Evolutionary conservation across 2,329 filamentous ascomycete species (phyloP).

Genomic region (Penicillium thymicola): DNA sequence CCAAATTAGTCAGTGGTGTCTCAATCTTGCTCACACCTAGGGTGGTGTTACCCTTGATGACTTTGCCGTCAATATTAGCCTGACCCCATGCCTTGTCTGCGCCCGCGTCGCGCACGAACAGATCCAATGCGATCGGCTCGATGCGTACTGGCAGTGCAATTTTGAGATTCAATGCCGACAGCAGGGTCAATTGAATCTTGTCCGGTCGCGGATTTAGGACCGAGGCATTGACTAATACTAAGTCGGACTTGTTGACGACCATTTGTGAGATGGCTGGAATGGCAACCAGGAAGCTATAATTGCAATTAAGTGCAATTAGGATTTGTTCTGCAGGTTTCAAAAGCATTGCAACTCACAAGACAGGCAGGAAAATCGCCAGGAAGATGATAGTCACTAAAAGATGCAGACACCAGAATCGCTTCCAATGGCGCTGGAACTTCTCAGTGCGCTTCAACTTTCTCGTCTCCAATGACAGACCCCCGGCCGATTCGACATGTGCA

Average conservation of each 20-base stretch:
- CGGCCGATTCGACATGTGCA: conserved; percentile 28
- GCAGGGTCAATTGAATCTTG: conserved; percentile 33
- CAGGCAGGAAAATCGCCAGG: conserved; percentile 39
- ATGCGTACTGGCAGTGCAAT: conserved; percentile 36
- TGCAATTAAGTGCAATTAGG: neutral
- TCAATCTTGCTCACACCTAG: conserved; percentile 22
- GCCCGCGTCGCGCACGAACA: conserved; percentile 33
- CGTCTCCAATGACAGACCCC: conserved; percentile 28
- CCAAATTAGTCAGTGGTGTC: conserved; percentile 27
- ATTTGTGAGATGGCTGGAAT: conserved; percentile 43
- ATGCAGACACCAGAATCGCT: conserved; percentile 41
- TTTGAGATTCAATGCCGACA: conserved; percentile 37
- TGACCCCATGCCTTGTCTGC: conserved; percentile 30
- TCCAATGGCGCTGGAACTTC: conserved; percentile 35
- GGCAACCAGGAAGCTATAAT: conserved; percentile 38
- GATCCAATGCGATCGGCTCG: conserved; percentile 32
- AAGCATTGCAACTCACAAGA: conserved; percentile 32
- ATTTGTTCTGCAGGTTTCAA: neutral
- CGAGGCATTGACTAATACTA: conserved; percentile 36
- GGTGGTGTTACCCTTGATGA: conserved; percentile 37
- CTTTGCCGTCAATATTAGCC: conserved; percentile 21
- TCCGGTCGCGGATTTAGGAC: conserved; percentile 36
- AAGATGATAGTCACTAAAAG: conserved; percentile 35
- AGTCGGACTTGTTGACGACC: conserved; percentile 36
- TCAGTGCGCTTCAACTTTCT: conserved; percentile 24